phyloP scores from a whole-genome alignment of 306 rosid genomes.

The Sesbania bispinosa region DNA sequence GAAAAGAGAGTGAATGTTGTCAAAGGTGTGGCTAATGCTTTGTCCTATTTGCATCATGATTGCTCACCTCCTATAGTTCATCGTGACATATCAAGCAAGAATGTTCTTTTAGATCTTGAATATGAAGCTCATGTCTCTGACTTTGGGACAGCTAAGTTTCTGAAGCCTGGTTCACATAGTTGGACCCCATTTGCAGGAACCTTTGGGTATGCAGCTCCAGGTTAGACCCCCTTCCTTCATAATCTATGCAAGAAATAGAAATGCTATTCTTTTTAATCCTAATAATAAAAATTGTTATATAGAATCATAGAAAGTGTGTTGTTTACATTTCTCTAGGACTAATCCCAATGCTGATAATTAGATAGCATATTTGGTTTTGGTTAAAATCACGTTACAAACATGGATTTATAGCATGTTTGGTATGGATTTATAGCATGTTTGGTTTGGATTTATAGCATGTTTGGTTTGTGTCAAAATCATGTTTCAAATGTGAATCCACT shows the following conservation, averaged over 20 bases:
- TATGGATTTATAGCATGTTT: no score
- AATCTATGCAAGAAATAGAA: not conserved
- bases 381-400: no score
- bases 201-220: conserved; percentile 35
- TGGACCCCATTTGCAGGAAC: conserved; percentile 33
- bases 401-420: no score
- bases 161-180: conserved; percentile 13
- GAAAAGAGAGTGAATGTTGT: conserved; percentile 30
- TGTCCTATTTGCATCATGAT: conserved; percentile 34
- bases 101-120: conserved; percentile 27
- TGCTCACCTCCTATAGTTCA: conserved; percentile 33
- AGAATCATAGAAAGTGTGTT: no score
- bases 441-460: no score
- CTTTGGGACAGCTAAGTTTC: conserved; percentile 32
- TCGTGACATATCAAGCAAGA: conserved; percentile 36
- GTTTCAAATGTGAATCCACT: no score
- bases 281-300: no score
- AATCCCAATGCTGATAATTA: no score
- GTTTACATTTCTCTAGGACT: no score
- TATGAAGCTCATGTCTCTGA: conserved; percentile 40
- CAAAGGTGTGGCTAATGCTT: conserved; percentile 40
- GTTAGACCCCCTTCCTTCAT: conserved; percentile 24
- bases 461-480: no score
- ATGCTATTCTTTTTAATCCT: no score
- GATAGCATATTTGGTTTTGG: no score